A percentile compares a stretch with the other conserved stretches of the same genome.
Evolutionary conservation across 2,329 filamentous ascomycete genomes (phyloP).

Genomic region (Davidsoniella australis): DNA sequence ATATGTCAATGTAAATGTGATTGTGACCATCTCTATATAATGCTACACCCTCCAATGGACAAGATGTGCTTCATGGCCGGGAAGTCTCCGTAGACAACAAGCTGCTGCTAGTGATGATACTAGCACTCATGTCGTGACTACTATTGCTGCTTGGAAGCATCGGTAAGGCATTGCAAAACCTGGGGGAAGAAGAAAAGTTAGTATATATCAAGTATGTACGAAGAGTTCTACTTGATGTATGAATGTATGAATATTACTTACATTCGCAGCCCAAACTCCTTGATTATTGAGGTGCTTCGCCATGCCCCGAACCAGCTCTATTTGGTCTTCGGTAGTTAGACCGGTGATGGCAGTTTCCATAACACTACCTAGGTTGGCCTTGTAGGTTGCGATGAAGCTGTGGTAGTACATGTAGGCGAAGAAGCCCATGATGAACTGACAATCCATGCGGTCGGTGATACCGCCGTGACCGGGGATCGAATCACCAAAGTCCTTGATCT

Average conservation of each 20-base stretch:
- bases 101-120: not conserved
- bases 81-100: not conserved
- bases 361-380: conserved; percentile 67
- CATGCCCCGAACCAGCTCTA: conserved; percentile 57
- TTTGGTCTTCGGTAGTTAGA: conserved; percentile 72
- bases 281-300: conserved; percentile 48
- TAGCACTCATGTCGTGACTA: not conserved
- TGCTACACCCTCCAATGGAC: too few relatives aligned
- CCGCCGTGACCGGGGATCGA: conserved; percentile 94
- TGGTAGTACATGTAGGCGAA: conserved; percentile 98
- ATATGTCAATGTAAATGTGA: not conserved
- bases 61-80: not conserved
- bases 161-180: conserved; percentile 8
- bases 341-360: conserved; percentile 85
- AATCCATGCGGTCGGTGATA: conserved; percentile 98
- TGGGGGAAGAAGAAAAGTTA: not conserved
- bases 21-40: not conserved
- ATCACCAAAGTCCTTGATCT: conserved; percentile 99
- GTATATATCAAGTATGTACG: not conserved
- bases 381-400: conserved; percentile 83
- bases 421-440: conserved; percentile 99
- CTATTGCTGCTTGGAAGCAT: not conserved
- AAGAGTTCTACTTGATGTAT: not conserved
- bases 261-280: conserved; percentile 28
- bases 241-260: conserved; percentile 16